Evolutionary conservation across 2,329 filamentous ascomycete genomes (phyloP).

Genomic region (Aspergillus floridensis): DNA sequence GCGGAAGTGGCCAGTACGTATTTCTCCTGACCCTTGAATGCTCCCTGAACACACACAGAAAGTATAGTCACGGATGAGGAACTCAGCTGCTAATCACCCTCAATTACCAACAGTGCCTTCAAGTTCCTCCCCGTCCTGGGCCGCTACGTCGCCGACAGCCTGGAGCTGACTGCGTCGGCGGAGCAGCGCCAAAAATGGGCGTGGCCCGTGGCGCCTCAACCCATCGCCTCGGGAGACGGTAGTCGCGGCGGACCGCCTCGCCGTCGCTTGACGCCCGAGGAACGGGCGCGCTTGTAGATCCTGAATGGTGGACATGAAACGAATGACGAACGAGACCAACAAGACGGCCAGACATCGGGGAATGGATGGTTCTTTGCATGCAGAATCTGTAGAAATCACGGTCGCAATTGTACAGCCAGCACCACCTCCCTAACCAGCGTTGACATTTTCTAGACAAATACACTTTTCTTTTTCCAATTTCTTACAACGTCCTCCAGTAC

Average conservation of each 20-base stretch:
- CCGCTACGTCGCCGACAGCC: constrained; percentile 47
- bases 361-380: background rate
- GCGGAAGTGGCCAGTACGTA: constrained; percentile 16
- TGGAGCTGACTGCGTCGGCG: background rate
- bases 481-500: no score
- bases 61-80: background rate
- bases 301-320: background rate
- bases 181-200: background rate
- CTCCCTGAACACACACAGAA: background rate
- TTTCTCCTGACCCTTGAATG: no score
- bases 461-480: background rate
- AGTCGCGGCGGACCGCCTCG: background rate
- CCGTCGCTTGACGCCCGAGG: background rate
- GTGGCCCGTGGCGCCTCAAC: background rate
- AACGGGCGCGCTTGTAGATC: background rate
- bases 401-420: background rate
- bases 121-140: constrained; percentile 67
- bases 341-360: no score
- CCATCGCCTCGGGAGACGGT: background rate
- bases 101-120: constrained; percentile 48
- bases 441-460: background rate
- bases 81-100: background rate
- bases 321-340: no score
- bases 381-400: background rate
- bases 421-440: background rate